Conservation (phyloP, 2,329 filamentous ascomycete genomes). For the Hypoxylon sp. region DNA sequence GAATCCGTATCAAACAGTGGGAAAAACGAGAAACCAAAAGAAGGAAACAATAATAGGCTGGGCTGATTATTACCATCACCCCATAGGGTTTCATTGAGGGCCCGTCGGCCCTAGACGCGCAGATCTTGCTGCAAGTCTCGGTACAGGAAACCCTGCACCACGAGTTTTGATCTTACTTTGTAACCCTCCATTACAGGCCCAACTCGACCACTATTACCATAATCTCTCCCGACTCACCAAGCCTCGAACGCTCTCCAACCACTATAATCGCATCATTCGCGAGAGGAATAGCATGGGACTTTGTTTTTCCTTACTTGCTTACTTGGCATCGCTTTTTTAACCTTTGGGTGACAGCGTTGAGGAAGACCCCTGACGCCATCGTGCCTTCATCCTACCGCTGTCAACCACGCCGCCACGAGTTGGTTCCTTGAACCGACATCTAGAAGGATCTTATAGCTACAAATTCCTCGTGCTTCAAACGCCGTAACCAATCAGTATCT, state of each 20-base stretch:
- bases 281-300: conserved; percentile 16
- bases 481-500: conserved; percentile 18
- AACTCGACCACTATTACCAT: conserved; percentile 30
- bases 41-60: conserved; percentile 15
- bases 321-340: conserved; percentile 21
- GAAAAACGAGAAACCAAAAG: conserved; percentile 7
- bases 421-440: conserved; percentile 9
- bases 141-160: conserved; percentile 44
- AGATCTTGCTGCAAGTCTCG: conserved; percentile 47
- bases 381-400: conserved; percentile 35
- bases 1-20: conserved; percentile 3
- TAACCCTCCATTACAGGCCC: conserved; percentile 18
- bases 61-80: conserved; percentile 24
- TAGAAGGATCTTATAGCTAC: conserved; percentile 14
- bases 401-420: conserved; percentile 13
- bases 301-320: conserved; percentile 29
- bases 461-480: conserved; percentile 5
- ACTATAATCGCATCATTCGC: conserved; percentile 23
- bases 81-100: conserved; percentile 30
- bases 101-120: conserved; percentile 43
- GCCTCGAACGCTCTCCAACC: conserved; percentile 37
- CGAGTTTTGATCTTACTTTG: conserved; percentile 43
- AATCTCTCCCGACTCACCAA: conserved; percentile 29
- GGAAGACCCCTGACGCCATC: conserved; percentile 37
- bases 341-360: conserved; percentile 40